These are phyloP conservation scores for Podaxis pistillaris DNA, from an alignment of 768 basidiomycete genomes.

Conservation along the genomic window DNA sequence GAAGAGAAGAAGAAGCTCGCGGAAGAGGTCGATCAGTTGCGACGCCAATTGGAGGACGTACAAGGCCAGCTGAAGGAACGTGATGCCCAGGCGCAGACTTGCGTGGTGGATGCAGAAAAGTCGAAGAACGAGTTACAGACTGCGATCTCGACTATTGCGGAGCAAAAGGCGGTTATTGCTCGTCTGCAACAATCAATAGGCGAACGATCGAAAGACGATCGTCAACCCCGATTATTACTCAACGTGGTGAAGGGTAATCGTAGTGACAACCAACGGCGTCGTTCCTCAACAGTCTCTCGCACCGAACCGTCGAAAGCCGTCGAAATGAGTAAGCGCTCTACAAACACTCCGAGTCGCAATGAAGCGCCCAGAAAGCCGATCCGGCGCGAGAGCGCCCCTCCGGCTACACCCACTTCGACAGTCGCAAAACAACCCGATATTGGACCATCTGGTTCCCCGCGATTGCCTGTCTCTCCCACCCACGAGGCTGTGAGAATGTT, in stretches of 20 bases:
- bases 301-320: neutral
- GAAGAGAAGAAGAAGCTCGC: conserved; percentile 3
- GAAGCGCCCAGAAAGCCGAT: neutral
- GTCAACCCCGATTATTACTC: neutral
- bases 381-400: neutral
- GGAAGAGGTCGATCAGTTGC: neutral
- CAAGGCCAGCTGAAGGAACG: neutral
- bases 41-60: neutral
- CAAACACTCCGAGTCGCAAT: neutral
- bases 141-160: neutral
- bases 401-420: neutral
- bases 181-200: conserved; percentile 5
- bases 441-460: neutral
- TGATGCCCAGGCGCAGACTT: neutral
- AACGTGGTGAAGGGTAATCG: neutral
- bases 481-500: neutral
- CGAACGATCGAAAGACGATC: conserved; percentile 3
- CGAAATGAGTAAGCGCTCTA: neutral
- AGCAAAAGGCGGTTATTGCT: conserved; percentile 3
- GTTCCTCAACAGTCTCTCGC: neutral
- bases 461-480: neutral
- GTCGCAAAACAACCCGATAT: neutral
- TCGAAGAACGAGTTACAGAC: neutral
- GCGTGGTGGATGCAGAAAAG: neutral
- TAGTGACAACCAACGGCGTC: neutral